Evolutionary conservation across 345 rosid genomes (phyloP), one percentile per base, ranked within the genome.

Genomic region (Stellera chamaejasme): DNA sequence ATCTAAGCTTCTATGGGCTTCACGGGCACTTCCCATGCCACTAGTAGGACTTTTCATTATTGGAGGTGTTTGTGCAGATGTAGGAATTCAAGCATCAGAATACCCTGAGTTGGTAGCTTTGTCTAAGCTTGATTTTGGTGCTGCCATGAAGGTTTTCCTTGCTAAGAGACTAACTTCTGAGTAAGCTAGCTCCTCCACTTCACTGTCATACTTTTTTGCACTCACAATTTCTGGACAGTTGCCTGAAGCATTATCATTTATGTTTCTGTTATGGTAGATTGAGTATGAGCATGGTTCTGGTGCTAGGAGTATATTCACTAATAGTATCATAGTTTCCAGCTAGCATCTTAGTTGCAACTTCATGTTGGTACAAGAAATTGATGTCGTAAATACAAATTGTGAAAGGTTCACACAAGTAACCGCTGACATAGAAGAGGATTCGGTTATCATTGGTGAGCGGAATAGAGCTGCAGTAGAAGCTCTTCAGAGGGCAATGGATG

Each of bases 1-100:
- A 71, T 93, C 96, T 12, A 88, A 84, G 69, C 97, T 93, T 71
- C 76, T 86, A 8, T 93, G 97, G 99, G 89, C 91, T 44, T 88
- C 99, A 26, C 78, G 96, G 47, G 96, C 81, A 15, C 84, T 93
- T 32, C 95, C 99, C 4, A 93, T 88, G 99, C 99, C 99, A 55
- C 99, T 93, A 48, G 80, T 93, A 1, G 99, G 99, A 56, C 82
- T 93, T 68, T 74, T 84, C 68, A 80, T 88, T 63, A 93, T 93
- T 19, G 85, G 83, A 13, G 62, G 84, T 51, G 84, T 84, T 52
- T 86, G 91, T 63, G 74, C 85, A 2, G 83, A 88, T 54, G 76
- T 67, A 27, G 97, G 68, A 52, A 61, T 71, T 61, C 87, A 67
- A 66, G 71, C 82, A 44, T 70, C 81, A 51, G 89, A 86, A 53